Base-by-base conservation (phyloP, 2,329 filamentous ascomycete species). In the Cercospora nicotianae region DNA sequence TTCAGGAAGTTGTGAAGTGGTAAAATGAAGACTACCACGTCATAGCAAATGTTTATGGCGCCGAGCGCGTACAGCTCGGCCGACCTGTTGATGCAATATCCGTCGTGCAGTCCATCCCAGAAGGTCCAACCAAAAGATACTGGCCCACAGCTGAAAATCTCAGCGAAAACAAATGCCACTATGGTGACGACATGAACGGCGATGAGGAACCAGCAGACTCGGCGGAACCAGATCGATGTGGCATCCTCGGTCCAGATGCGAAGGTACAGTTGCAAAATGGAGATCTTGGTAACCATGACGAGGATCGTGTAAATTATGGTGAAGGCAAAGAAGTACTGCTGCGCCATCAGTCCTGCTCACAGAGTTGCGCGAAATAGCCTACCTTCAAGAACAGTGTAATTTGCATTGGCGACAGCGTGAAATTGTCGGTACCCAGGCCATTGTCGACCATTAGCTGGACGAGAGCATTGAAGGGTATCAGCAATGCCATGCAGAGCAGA, bases 1-100 rank as follows among this genome's bases (percentile, higher is more conserved):
- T 70, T 72, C 6, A 72, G 55, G 26, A 72, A 72, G 45, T 72
- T 72, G 64, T 72, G 70, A 13, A 72, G 59, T 16, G 70, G 70
- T 13, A 72, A 42, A 16, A 72, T 55, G 64, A 72, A 72, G 18
- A 72, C 69, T 23, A 70, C 53, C n/a, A 72, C 70, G 31, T 72
- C 70, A 53, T 70, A 72, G 42, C 69, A 69, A 53, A 72, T 72
- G 59, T 72, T 72, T 26, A 72, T 51, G 20, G 70, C 70, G 2
- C 70, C 70, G 1, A 72, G 64, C 12, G 67, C 64, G 60, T 72
- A 72, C 13, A 70, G 57, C 51, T 65, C 60, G 8, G 65, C 70
- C 6, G 67, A 57, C 28, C 66, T 63, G 18, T 70, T 68, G 51
- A 67, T 66, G 61, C 70, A 72, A 39, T 62, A 53, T 2, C 70